Evolutionary conservation across 768 basidiomycete species (phyloP), one percentile per base, ranked within the genome.

Genomic region (Coprinellus micaceus): DNA sequence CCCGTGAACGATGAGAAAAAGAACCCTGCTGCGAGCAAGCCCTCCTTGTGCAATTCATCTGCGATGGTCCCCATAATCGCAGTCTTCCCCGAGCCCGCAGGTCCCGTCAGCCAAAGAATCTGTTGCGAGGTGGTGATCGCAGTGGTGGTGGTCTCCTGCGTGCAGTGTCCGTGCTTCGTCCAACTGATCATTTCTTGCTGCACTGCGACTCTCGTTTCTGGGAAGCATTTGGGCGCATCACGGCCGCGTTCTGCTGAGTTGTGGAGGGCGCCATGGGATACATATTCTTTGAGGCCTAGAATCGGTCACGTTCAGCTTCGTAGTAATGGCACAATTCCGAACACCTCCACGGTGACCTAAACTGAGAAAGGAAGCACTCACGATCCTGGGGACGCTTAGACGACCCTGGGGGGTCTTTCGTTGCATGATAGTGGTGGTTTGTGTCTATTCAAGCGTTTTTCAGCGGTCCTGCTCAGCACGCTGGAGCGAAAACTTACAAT

Each of bases 1-100:
- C 60, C 40, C 30, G 67, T 65, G 11, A 63, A 60, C n/a, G 67
- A 58, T 0, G 67, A 72, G 61, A 74, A 73, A 57, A 74, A 74
- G 59, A 71, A 75, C 46, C 68, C 69, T 0, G 69, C 71, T 28
- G 67, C 68, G 11, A 73, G 64, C 7, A 17, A 51, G 15, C 54
- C 59, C 25, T 24, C 22, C 29, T 44, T 57, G 53, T 40, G 61
- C 24, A 65, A 60, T 1, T 17, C 15, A 17, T 66, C 63, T 5
- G 67, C 65, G 19, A 66, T 61, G 9, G 67, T 66, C 25, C 63
- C 66, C 13, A 64, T 63, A 12, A 70, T 61, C 6, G 66, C 63
- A 3, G 67, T 65, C 52, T 70, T 70, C 2, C 67, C 67, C n/a
- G 63, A 57, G 2, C 69, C 69, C 2, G 63, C 67, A 45, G 65